Evolutionary conservation across 805 yeast species (phyloP), one percentile per base, ranked within the genome.

Genomic region (Priceomyces carsonii): DNA sequence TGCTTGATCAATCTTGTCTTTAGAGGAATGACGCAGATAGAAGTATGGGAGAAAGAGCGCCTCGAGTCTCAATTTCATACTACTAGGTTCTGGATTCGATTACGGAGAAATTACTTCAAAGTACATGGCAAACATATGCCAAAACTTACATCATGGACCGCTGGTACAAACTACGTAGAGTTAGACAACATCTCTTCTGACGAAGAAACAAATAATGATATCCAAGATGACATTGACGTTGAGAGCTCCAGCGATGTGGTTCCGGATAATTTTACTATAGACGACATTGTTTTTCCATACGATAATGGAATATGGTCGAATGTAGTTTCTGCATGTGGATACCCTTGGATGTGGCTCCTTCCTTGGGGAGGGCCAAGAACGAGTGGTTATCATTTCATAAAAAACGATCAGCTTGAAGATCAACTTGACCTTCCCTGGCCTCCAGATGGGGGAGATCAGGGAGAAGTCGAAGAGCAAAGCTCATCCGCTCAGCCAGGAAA

Each of bases 31-130:
- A 81, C 97, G 1, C 95, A 87, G 54, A 90, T 91, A 35, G 99
- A 91, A 61, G 67, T 74, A 2, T 91, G 99, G 99, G 98, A 91
- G 51, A 58, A 69, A 58, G 98, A 93, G 45, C 72, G 98, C 46
- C 68, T 87, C 2, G 88, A 79, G 34, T 64, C 79, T 3, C 84
- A 84, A 43, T 75, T 79, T 39, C 69, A 75, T 34, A 71, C 75
- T 2, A 78, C 71, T 28, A 61, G 74, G 30, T 62, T 85, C 37
- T 82, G 79, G 78, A 50, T 42, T 26, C 73, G 60, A 47, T 69
- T 77, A 18, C 61, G 68, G 36, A 50, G 50, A 33, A 80, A 73
- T 45, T 79, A 66, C 57, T 38, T 45, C 39, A 49, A 34, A 34
- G 50, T 75, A 4, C 68, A 76, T 40, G 61, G 61, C 4, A 57